Evolutionary conservation across 768 basidiomycete genomes (phyloP), one percentile per base, ranked within the genome.

Genomic region (Phylloporus sp.): DNA sequence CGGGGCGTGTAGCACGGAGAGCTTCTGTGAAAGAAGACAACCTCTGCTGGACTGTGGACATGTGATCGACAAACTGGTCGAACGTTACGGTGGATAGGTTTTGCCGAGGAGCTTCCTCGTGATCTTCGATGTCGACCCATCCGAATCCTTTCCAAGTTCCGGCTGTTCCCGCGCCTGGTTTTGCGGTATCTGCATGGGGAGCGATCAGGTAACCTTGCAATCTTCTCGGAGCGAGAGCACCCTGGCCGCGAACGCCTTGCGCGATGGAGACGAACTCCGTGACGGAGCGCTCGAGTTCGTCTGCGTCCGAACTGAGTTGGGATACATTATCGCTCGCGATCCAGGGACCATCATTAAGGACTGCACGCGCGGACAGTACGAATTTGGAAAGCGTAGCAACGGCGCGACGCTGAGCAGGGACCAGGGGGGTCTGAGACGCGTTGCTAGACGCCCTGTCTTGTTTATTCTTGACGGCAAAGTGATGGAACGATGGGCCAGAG

Each of bases 331-430:
- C 57, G 20, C 22, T 48, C 9, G 32, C 21, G 11, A 29, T 55
- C 67, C 65, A 62, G 1, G 64, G 60, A 2, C 55, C 66, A 43
- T 65, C 55, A 42, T 74, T 79, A 4, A 84, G 72, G 62, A 87
- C 81, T 2, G 93, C 91, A 22, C 92, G 82, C 1, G 88, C 82
- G 9, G 87, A 90, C 3, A 94, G 75, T 27, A 94, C 84, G 23
- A 96, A 79, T 60, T 92, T 86, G 29, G 90, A 92, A 4, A 94
- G 74, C 0, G 90, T 91, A 0, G 90, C 88, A 5, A 90, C 86
- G 17, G 91, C 82, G 48, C 87, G 87, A 42, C 89, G 75, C 50
- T 90, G 88, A 1, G 82, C 81, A 3, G 84, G 82, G 62, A 90
- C 84, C 15, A 90, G 67, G 4, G 82, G 69, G 5, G 79, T 72